Percentiles rank a stretch among this genome's conserved stretches.
phyloP scores from a whole-genome alignment of 345 rosid species.

The Eucalyptus cladocalyx region DNA sequence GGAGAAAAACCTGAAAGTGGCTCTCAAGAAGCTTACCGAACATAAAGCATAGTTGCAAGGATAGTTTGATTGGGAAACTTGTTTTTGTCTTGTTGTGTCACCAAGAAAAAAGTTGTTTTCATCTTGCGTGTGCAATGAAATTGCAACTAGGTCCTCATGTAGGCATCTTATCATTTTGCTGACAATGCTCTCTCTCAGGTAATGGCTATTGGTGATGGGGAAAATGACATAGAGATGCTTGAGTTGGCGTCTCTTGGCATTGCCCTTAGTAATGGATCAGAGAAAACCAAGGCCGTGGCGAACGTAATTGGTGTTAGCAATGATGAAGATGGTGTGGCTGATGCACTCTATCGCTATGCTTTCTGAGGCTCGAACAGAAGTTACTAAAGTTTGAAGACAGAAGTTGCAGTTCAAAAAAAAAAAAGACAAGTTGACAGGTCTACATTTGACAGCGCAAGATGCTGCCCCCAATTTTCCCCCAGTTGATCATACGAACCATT shows the following conservation, averaged over 20 bases:
- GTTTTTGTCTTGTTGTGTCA: not conserved
- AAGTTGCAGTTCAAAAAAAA: too few relatives aligned
- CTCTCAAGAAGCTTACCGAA: not conserved
- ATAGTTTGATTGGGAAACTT: not conserved
- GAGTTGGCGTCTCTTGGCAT: slow-evolving; percentile 75
- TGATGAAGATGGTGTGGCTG: slow-evolving; percentile 89
- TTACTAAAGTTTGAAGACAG: too few relatives aligned
- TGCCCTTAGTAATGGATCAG: slow-evolving; percentile 78
- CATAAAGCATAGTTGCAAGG: not conserved
- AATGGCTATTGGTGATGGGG: slow-evolving; percentile 96
- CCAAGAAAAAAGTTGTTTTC: not conserved
- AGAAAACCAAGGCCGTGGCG: slow-evolving; percentile 86
- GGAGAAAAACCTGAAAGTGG: not conserved
- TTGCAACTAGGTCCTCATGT: not conserved
- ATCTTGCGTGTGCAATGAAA: not conserved
- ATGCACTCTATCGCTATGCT: slow-evolving; percentile 76
- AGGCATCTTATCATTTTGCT: not conserved
- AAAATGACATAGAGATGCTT: slow-evolving; percentile 86
- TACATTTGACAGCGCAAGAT: not conserved
- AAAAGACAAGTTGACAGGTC: not conserved
- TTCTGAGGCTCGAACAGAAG: slow-evolving; percentile 21
- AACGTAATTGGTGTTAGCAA: slow-evolving; percentile 65
- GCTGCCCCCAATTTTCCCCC: not conserved
- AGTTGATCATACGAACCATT: not conserved
- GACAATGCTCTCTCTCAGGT: slow-evolving; percentile 30